A percentile compares a stretch with the other conserved stretches of the same genome.
These are phyloP conservation scores for Colletotrichum higginsianum DNA, from an alignment of 2,329 filamentous ascomycete species.

Conservation along the genomic window DNA sequence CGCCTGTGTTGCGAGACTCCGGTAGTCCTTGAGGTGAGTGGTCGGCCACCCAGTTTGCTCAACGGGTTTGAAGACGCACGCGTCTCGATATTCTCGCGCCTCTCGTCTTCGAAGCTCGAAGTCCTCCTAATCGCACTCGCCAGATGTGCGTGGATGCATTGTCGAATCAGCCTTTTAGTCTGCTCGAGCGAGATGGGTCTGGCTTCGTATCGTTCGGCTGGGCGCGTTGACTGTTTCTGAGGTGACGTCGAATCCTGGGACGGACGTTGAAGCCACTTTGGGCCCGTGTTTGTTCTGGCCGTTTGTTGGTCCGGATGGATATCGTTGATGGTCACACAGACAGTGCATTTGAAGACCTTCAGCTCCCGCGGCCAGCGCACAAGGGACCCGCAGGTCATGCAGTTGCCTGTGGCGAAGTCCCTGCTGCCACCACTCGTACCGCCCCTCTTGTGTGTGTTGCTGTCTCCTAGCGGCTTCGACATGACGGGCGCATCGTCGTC, in stretches of 20 bases:
- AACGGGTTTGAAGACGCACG: not conserved
- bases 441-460: conserved; percentile 52
- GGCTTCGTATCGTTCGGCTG: conserved; percentile 33
- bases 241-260: conserved; percentile 36
- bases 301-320: conserved; percentile 54
- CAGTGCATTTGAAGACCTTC: conserved; percentile 84
- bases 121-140: conserved; percentile 47
- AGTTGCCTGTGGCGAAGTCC: conserved; percentile 79
- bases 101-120: conserved; percentile 39
- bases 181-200: conserved; percentile 70
- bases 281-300: conserved; percentile 30
- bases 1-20: conserved; percentile 20
- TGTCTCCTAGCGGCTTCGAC: conserved; percentile 47
- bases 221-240: conserved; percentile 29
- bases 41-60: conserved; percentile 16
- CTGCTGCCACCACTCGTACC: conserved; percentile 57
- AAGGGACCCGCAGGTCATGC: conserved; percentile 87
- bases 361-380: conserved; percentile 84
- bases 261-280: conserved; percentile 42
- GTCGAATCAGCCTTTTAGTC: conserved; percentile 66
- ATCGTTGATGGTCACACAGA: conserved; percentile 89
- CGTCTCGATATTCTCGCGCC: conserved; percentile 14
- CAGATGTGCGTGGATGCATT: conserved; percentile 58
- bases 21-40: conserved; percentile 4
- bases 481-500: conserved; percentile 50